Conservation (phyloP, 192 early-diverging fungal species). For the Anaeromyces robustus region DNA sequence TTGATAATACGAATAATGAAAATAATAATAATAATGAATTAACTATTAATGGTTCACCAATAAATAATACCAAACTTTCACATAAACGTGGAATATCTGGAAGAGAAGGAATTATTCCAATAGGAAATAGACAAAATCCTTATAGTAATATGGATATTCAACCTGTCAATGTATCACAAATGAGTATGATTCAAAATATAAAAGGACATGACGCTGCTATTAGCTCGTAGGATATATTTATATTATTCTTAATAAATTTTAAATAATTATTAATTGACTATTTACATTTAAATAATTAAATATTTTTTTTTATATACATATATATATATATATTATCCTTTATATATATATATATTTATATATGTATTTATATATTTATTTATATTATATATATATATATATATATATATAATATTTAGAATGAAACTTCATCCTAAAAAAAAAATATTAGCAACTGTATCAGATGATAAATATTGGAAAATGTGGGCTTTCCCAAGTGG, state of each 20-base stretch:
- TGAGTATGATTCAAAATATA: neutral
- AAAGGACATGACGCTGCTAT: slow-evolving; percentile 25
- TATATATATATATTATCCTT: too few relatives aligned
- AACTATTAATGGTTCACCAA: too few relatives aligned
- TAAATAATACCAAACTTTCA: neutral
- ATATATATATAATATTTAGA: too few relatives aligned
- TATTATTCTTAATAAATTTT: too few relatives aligned
- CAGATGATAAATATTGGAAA: slow-evolving; percentile 40
- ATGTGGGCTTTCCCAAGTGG: slow-evolving; percentile 38
- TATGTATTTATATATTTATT: too few relatives aligned
- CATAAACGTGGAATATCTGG: neutral
- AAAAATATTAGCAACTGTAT: slow-evolving; percentile 34
- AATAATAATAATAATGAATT: too few relatives aligned
- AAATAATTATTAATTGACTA: too few relatives aligned
- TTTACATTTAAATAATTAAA: too few relatives aligned
- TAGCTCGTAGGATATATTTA: slow-evolving; percentile 12
- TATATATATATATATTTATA: too few relatives aligned
- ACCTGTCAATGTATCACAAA: neutral
- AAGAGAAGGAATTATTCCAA: neutral
- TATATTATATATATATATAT: too few relatives aligned
- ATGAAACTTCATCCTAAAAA: slow-evolving; percentile 43
- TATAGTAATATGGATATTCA: neutral
- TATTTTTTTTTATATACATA: too few relatives aligned
- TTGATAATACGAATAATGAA: too few relatives aligned
- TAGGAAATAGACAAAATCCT: neutral